A percentile compares a stretch with the other conserved stretches of the same genome.
Evolutionary conservation across 2,329 filamentous ascomycete species (phyloP).

Genomic region (Dactylonectria macrodidyma): DNA sequence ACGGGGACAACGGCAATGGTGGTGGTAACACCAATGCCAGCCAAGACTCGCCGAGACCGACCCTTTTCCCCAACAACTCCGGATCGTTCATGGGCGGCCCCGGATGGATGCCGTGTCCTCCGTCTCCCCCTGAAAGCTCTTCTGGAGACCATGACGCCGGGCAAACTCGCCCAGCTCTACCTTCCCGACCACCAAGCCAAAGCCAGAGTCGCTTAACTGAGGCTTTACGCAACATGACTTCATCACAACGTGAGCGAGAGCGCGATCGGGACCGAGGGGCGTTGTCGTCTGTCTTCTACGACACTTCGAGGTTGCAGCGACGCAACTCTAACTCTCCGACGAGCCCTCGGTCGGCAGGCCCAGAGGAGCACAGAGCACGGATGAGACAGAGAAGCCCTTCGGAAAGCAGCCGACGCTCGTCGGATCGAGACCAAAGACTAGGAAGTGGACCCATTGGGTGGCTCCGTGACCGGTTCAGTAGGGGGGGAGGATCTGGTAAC

Average conservation of each 20-base stretch:
- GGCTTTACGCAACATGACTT: slow-evolving; percentile 49
- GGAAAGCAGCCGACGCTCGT: slow-evolving; percentile 51
- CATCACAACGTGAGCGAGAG: slow-evolving; percentile 47
- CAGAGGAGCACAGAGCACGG: slow-evolving; percentile 50
- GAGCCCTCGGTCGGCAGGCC: slow-evolving; percentile 49
- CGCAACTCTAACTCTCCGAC: slow-evolving; percentile 58
- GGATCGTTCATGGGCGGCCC: slow-evolving; percentile 12
- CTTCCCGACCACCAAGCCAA: slow-evolving; percentile 47
- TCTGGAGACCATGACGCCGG: slow-evolving; percentile 9
- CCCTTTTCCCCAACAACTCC: slow-evolving; percentile 21
- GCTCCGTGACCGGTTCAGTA: slow-evolving; percentile 60
- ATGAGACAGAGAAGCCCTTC: slow-evolving; percentile 59
- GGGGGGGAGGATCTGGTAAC: slow-evolving; percentile 46
- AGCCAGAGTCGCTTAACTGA: slow-evolving; percentile 50
- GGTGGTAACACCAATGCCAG: slow-evolving; percentile 11
- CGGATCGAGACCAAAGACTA: slow-evolving; percentile 51
- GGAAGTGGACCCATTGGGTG: slow-evolving; percentile 59
- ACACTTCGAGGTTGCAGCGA: slow-evolving; percentile 54
- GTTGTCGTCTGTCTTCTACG: slow-evolving; percentile 48
- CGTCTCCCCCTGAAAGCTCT: slow-evolving; percentile 16
- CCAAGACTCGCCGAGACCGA: slow-evolving; percentile 27
- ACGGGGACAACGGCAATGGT: slow-evolving; percentile 28
- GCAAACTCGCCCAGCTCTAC: slow-evolving; percentile 36
- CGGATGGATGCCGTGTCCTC: slow-evolving; percentile 25
- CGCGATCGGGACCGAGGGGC: slow-evolving; percentile 43